Evolutionary conservation across 768 basidiomycete genomes (phyloP).

Genomic region (Xerocomellus chrysenteron): DNA sequence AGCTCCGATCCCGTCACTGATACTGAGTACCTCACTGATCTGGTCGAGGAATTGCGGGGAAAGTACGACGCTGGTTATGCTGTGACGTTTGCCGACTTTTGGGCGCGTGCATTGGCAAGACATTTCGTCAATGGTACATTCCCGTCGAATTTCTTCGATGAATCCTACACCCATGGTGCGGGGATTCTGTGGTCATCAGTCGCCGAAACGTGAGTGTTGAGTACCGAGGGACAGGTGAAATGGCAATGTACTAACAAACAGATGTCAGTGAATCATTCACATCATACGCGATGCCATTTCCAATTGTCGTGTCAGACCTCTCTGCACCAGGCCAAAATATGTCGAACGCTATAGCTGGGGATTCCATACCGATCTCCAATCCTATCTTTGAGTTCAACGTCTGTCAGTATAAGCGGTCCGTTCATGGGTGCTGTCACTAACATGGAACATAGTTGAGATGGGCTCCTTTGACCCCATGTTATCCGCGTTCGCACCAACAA

Average conservation of each 20-base stretch:
- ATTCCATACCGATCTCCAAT: constrained; percentile 31
- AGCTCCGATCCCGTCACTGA: constrained; percentile 18
- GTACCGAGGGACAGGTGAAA: constrained; percentile 1
- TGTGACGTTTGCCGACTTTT: constrained; percentile 32
- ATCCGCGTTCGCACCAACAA: constrained; percentile 45
- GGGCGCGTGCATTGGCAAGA: constrained; percentile 28
- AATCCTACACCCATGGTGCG: constrained; percentile 33
- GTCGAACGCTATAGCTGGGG: constrained; percentile 19
- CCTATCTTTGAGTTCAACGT: constrained; percentile 38
- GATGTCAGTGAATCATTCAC: constrained; percentile 31
- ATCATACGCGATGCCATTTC: constrained; percentile 38
- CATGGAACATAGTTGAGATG: constrained; percentile 32
- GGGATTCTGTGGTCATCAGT: constrained; percentile 37
- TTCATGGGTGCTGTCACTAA: background rate
- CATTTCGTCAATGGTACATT: constrained; percentile 43
- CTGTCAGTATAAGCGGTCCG: constrained; percentile 18
- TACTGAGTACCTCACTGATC: constrained; percentile 11
- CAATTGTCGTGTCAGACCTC: constrained; percentile 35
- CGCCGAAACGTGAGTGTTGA: constrained; percentile 32
- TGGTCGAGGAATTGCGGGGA: constrained; percentile 30
- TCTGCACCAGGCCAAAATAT: constrained; percentile 26
- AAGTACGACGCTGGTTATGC: constrained; percentile 31
- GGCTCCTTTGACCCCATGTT: constrained; percentile 44
- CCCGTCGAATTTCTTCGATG: constrained; percentile 28
- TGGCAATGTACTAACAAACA: background rate